Conservation (phyloP, 2,329 filamentous ascomycete genomes). For the Pezicula radicicola region DNA sequence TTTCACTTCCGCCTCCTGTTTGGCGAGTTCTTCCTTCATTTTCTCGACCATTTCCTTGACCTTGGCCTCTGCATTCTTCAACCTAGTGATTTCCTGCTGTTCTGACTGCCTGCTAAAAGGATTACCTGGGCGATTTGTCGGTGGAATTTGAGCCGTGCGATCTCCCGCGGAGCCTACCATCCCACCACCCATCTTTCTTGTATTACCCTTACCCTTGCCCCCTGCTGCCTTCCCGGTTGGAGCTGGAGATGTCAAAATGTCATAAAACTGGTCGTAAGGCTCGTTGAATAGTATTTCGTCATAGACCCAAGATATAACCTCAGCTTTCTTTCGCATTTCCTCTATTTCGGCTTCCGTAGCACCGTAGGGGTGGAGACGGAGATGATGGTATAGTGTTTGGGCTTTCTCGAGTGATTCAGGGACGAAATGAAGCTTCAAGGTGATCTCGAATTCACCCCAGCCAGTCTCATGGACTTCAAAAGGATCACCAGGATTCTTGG, state of each 20-base stretch:
- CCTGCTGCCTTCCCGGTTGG: constrained; percentile 41
- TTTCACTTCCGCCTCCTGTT: constrained; percentile 20
- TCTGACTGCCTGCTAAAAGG: constrained; percentile 74
- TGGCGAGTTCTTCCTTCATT: constrained; percentile 17
- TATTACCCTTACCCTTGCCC: constrained; percentile 55
- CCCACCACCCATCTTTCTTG: constrained; percentile 35
- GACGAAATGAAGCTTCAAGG: constrained; percentile 91
- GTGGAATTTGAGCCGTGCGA: constrained; percentile 73
- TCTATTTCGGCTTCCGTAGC: constrained; percentile 69
- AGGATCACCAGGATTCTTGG: constrained; percentile 54
- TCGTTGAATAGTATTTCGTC: constrained; percentile 98
- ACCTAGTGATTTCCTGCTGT: constrained; percentile 56
- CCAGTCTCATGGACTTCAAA: constrained; percentile 91
- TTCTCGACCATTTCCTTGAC: constrained; percentile 44
- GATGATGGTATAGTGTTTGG: constrained; percentile 89
- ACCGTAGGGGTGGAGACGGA: constrained; percentile 89
- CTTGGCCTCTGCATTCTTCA: constrained; percentile 61
- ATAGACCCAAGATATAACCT: constrained; percentile 77
- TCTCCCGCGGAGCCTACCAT: constrained; percentile 45
- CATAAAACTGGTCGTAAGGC: constrained; percentile 88
- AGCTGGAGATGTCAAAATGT: constrained; percentile 71
- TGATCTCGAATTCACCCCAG: constrained; percentile 97
- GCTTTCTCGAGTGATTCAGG: constrained; percentile 88
- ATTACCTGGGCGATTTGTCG: constrained; percentile 61
- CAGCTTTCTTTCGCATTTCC: constrained; percentile 54